Evolutionary conservation across 768 basidiomycete genomes (phyloP).

Genomic region (Pulveroboletus sp.): DNA sequence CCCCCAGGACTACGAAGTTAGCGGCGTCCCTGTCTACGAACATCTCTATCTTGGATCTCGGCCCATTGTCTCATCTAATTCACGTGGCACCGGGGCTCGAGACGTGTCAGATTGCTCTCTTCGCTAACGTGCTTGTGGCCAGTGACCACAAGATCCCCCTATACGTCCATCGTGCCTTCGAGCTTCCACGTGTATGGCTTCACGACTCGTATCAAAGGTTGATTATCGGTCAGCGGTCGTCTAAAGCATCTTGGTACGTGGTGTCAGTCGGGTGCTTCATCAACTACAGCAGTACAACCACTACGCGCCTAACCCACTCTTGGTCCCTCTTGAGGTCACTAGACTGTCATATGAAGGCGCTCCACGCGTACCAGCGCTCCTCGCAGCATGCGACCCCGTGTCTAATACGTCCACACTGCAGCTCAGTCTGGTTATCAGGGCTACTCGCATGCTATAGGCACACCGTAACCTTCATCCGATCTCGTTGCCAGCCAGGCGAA

Average conservation of each 20-base stretch:
- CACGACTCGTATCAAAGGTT: not conserved
- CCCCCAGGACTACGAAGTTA: not conserved
- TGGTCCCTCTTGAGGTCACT: not conserved
- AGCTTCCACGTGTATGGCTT: not conserved
- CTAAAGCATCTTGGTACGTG: not conserved
- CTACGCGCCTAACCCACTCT: not conserved
- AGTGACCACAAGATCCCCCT: not conserved
- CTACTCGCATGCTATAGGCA: not conserved
- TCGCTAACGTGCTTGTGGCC: constrained; percentile 3
- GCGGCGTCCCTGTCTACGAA: not conserved
- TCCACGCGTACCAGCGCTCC: not conserved
- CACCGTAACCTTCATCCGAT: not conserved
- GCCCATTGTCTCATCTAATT: constrained; percentile 1
- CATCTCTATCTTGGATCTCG: constrained; percentile 1
- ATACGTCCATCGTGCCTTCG: not conserved
- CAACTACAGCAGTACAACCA: not conserved
- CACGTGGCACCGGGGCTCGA: constrained; percentile 1
- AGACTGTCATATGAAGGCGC: not conserved
- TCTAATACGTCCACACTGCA: not conserved
- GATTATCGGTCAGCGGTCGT: not conserved
- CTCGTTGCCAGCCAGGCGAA: constrained; percentile 12
- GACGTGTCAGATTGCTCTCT: not conserved
- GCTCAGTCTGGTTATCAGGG: not conserved
- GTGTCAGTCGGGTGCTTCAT: not conserved
- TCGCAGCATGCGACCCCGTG: not conserved